phyloP scores from a whole-genome alignment of 495 filamentous ascomycete species.

The Physcia stellaris region DNA sequence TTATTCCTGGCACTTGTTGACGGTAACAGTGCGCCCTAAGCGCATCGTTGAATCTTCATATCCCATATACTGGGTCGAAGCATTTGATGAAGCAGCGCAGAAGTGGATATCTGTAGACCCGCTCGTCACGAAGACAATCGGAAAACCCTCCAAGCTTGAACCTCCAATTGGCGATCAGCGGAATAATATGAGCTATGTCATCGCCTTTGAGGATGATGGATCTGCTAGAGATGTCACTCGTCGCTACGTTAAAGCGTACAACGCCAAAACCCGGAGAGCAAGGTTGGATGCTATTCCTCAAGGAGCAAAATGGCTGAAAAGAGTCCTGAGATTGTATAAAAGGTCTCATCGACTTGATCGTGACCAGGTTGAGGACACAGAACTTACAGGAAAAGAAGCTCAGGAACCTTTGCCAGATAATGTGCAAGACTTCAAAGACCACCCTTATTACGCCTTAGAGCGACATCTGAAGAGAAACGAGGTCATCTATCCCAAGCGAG shows the following conservation, averaged over 20 bases:
- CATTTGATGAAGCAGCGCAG: constrained; percentile 66
- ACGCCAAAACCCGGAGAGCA: constrained; percentile 68
- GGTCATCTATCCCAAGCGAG: constrained; percentile 54
- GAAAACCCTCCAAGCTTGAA: constrained; percentile 62
- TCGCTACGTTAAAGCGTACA: constrained; percentile 68
- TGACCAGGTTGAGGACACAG: constrained; percentile 69
- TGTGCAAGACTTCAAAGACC: constrained; percentile 82
- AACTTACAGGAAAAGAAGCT: constrained; percentile 54
- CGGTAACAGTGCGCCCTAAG: constrained; percentile 19
- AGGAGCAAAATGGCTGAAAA: constrained; percentile 63
- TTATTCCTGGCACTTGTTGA: too few relatives aligned
- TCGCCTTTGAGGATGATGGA: constrained; percentile 71
- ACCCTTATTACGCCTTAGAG: constrained; percentile 80
- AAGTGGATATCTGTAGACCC: constrained; percentile 89
- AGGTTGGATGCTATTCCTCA: constrained; percentile 55
- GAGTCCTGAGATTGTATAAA: constrained; percentile 44
- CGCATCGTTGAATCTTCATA: constrained; percentile 46
- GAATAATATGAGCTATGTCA: constrained; percentile 68
- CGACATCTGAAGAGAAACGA: constrained; percentile 78
- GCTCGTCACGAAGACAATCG: constrained; percentile 61
- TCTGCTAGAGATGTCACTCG: constrained; percentile 68
- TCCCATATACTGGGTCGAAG: constrained; percentile 90
- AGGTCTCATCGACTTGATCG: constrained; percentile 44
- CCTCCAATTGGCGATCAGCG: constrained; percentile 59
- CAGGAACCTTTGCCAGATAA: constrained; percentile 82